These are phyloP conservation scores for Aspergillus conjunctus DNA, from an alignment of 495 filamentous ascomycete species.

Conservation along the genomic window DNA sequence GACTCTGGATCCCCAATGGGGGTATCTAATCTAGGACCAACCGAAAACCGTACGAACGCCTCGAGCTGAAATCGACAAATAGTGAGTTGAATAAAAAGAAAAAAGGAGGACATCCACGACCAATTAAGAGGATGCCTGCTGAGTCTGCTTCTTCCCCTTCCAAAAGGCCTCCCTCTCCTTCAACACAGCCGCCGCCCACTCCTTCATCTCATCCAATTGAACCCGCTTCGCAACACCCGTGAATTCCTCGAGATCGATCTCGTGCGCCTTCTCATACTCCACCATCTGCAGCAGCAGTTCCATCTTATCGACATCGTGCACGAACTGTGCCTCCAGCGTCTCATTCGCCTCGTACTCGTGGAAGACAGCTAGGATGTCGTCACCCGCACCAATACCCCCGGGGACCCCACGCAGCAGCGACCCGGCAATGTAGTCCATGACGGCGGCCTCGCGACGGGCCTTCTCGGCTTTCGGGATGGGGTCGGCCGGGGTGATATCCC, in stretches of 20 bases:
- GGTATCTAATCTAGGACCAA: conserved; percentile 13
- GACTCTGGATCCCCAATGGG: conserved; percentile 1
- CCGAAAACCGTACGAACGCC: conserved; percentile 15
- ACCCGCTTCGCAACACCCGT: conserved; percentile 71
- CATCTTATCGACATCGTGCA: conserved; percentile 97
- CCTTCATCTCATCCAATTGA: conserved; percentile 72
- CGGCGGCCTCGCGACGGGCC: conserved; percentile 76
- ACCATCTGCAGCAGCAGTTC: conserved; percentile 93
- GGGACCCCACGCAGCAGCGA: conserved; percentile 72
- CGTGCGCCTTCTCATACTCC: conserved; percentile 82
- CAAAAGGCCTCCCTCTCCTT: conserved; percentile 76
- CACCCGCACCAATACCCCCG: conserved; percentile 60
- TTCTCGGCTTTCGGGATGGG: conserved; percentile 70
- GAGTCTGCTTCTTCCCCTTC: conserved; percentile 41
- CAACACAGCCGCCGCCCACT: conserved; percentile 76
- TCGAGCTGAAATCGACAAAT: not conserved
- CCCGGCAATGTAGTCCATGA: conserved; percentile 85
- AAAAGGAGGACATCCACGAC: not conserved
- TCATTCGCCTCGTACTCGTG: conserved; percentile 88
- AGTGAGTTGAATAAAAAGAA: conserved; percentile 9
- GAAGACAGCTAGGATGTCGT: conserved; percentile 76
- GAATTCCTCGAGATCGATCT: conserved; percentile 84
- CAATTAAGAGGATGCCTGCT: conserved; percentile 3
- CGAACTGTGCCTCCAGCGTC: conserved; percentile 82
- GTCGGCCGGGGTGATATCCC: conserved; percentile 93